Evolutionary conservation across 1,139 yeast species (phyloP).

Genomic region (Kluyveromyces marxianus): DNA sequence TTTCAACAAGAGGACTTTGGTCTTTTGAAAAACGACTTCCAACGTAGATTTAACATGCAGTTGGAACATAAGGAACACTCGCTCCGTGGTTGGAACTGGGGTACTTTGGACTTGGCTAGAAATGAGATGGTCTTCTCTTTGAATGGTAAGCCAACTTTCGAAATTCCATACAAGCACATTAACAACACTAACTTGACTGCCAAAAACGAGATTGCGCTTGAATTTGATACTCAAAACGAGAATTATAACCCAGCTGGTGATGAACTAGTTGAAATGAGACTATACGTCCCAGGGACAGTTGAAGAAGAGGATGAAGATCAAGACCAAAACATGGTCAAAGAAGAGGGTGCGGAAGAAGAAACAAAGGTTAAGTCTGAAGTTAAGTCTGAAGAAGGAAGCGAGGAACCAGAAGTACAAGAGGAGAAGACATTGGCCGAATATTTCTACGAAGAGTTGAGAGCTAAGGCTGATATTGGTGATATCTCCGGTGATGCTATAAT

Average conservation of each 20-base stretch:
- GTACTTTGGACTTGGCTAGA: constrained; percentile 84
- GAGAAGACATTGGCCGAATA: constrained; percentile 73
- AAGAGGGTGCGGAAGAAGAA: constrained; percentile 21
- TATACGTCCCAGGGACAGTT: constrained; percentile 80
- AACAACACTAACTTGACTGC: constrained; percentile 89
- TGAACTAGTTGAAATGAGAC: constrained; percentile 89
- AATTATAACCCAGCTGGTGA: constrained; percentile 76
- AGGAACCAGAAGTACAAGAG: constrained; percentile 31
- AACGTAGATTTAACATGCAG: constrained; percentile 61
- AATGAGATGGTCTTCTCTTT: constrained; percentile 83
- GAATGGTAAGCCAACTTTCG: constrained; percentile 85
- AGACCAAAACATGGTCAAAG: constrained; percentile 32
- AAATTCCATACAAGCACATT: constrained; percentile 74
- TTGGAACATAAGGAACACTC: constrained; percentile 87
- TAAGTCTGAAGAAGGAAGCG: constrained; percentile 34
- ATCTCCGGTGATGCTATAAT: constrained; percentile 97
- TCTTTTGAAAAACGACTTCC: constrained; percentile 74
- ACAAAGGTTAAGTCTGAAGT: constrained; percentile 27
- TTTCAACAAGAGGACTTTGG: constrained; percentile 78
- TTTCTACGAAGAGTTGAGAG: constrained; percentile 86
- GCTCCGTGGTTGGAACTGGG: constrained; percentile 99
- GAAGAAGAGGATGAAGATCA: constrained; percentile 36
- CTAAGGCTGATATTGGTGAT: constrained; percentile 93
- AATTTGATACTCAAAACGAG: constrained; percentile 58
- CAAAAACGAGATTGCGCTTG: constrained; percentile 88